Base-by-base conservation (phyloP, 805 yeast species). In the Candida alai region DNA sequence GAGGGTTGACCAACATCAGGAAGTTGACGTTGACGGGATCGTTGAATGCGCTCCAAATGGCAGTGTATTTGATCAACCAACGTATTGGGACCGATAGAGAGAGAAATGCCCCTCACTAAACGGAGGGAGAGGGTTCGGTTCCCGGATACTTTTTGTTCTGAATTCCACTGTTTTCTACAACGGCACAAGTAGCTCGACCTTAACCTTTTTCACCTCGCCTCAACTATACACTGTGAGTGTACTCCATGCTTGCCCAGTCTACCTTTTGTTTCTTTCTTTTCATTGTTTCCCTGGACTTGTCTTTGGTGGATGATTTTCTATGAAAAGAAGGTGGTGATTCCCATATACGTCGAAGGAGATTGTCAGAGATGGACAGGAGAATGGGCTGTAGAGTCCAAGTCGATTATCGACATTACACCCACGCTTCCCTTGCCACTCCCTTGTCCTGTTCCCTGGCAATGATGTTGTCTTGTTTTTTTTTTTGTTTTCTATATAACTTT, bases 11-110 rank as follows among this genome's bases (percentile, higher is more conserved):
- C 6, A 65, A 52, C 37, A 62, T 66, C 37, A 64, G 94, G 43
- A 75, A 73, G 45, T 62, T 86, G 41, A 76, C 83, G 1, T 65
- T 87, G 34, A 75, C 76, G 16, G 95, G 95, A 4, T 62, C 80
- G 0, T 65, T 77, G 10, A 72, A 68, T 45, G 78, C 84, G 4
- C 80, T 83, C 40, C 85, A 84, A 52, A 75, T 76, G 40, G 93
- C 94, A 0, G 74, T 81, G 13, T 73, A 72, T 55, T 60, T 84
- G 56, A 81, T 84, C 29, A 80, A 83, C 53, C 81, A 78, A 52
- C 76, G 81, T 48, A 80, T 84, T 31, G 82, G 74, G 50, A 70
- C 73, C 30, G 89, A 82, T 58, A 77, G 70, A 57, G 74, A 68
- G 44, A 69, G 75, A 42, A 70, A 71, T 36, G 49, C 42, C 41